These are phyloP conservation scores for Aureobasidium sp. DNA, from an alignment of 2,329 filamentous ascomycete genomes.

Conservation along the genomic window DNA sequence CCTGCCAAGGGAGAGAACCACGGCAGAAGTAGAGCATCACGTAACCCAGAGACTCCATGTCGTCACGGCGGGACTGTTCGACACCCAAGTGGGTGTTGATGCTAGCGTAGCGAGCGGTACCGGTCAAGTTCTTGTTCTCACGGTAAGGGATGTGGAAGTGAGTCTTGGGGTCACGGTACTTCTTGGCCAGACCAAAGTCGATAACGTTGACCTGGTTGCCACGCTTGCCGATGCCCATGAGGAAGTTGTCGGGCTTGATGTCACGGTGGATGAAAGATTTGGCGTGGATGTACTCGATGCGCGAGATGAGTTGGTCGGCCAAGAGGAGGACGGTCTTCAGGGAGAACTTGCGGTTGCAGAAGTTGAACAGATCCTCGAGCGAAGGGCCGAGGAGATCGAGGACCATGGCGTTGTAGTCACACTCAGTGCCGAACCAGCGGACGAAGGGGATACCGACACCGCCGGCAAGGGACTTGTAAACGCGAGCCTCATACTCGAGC, in stretches of 20 bases:
- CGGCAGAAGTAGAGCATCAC: constrained; percentile 99
- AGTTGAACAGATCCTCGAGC: constrained; percentile 98
- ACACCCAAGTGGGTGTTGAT: constrained; percentile 99
- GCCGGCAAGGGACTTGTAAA: constrained; percentile 82
- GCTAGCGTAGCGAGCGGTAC: constrained; percentile 94
- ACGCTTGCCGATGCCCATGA: constrained; percentile 98
- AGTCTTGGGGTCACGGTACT: constrained; percentile 98
- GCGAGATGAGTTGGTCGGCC: constrained; percentile 96
- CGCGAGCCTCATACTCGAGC: constrained; percentile 95
- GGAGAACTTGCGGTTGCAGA: constrained; percentile 99
- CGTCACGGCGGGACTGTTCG: constrained; percentile 96
- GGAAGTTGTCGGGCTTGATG: constrained; percentile 99
- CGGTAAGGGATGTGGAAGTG: constrained; percentile 99
- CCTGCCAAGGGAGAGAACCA: constrained; percentile 97
- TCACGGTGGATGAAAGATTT: constrained; percentile 99
- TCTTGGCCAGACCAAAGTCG: constrained; percentile 98
- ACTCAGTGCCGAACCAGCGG: constrained; percentile 98
- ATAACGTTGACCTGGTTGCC: constrained; percentile 99
- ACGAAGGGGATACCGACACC: constrained; percentile 98
- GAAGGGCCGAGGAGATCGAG: constrained; percentile 92
- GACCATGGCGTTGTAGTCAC: constrained; percentile 99
- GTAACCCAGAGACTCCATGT: constrained; percentile 98
- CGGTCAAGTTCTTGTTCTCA: constrained; percentile 99
- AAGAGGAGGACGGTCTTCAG: constrained; percentile 95
- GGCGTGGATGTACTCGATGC: constrained; percentile 99